Conservation (phyloP, 345 rosid genomes). For the Salix koriyanagi region DNA sequence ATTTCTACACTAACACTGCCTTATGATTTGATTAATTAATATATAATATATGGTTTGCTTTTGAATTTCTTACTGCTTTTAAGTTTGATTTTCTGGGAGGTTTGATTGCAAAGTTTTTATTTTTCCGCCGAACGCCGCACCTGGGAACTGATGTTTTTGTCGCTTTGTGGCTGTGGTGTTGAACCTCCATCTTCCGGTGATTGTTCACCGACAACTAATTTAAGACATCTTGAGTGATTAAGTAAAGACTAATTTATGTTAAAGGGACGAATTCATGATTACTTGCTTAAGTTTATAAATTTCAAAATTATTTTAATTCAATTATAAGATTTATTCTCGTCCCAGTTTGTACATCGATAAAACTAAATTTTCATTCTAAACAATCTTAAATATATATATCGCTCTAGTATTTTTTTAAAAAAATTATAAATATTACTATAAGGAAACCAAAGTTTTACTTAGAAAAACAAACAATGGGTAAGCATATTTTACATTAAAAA, state of each 20-base stretch:
- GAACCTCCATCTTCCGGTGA: constrained; percentile 23
- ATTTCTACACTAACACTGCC: not conserved
- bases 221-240: not conserved
- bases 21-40: not conserved
- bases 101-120: not conserved
- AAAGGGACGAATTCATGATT: not conserved
- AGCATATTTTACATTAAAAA: too few species aligned
- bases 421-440: too few species aligned
- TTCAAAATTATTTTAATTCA: not conserved
- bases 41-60: not conserved
- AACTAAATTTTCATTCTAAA: too few species aligned
- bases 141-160: constrained; percentile 59
- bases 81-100: constrained; percentile 9
- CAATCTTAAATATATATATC: too few species aligned
- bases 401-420: too few species aligned
- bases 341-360: too few species aligned
- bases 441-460: too few species aligned
- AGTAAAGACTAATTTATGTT: not conserved
- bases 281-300: not conserved
- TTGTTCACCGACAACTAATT: constrained; percentile 22
- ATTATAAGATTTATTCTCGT: too few species aligned
- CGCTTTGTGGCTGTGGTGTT: constrained; percentile 30
- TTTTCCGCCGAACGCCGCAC: constrained; percentile 80
- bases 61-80: constrained; percentile 3
- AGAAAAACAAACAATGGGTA: too few species aligned